Percentiles rank a stretch among this genome's conserved stretches.
phyloP scores from a whole-genome alignment of 805 yeast species.

The Ogataea paraovalis region DNA sequence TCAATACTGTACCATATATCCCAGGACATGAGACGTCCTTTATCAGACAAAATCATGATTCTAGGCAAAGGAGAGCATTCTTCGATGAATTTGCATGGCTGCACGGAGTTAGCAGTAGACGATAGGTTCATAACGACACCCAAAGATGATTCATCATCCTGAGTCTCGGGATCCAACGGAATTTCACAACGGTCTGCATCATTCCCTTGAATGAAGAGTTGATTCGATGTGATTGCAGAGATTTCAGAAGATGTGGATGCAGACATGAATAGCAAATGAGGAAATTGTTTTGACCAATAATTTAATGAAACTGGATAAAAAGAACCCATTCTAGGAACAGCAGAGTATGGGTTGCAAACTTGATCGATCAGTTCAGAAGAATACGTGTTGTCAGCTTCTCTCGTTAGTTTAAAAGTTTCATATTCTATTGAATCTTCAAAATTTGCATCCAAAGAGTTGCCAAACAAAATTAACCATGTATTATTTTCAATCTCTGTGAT shows the following conservation, averaged over 20 bases:
- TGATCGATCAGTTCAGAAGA: constrained; percentile 28
- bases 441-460: constrained; percentile 10
- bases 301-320: constrained; percentile 40
- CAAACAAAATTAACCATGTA: constrained; percentile 13
- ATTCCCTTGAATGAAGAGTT: constrained; percentile 47
- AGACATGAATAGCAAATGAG: constrained; percentile 43
- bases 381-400: constrained; percentile 11
- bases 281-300: constrained; percentile 36
- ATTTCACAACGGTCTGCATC: constrained; percentile 71
- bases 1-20: constrained; percentile 56
- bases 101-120: constrained; percentile 37
- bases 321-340: constrained; percentile 41
- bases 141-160: constrained; percentile 65
- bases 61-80: constrained; percentile 61
- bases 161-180: constrained; percentile 64
- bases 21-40: constrained; percentile 63
- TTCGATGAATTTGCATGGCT: constrained; percentile 59
- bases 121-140: constrained; percentile 65
- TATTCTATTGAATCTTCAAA: constrained; percentile 9
- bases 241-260: constrained; percentile 66
- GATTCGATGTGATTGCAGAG: constrained; percentile 37
- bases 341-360: constrained; percentile 43
- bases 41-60: constrained; percentile 56
- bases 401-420: constrained; percentile 7
- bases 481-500: constrained; percentile 5